phyloP scores from a whole-genome alignment of 768 basidiomycete species.

The Leccinellum luteum region DNA sequence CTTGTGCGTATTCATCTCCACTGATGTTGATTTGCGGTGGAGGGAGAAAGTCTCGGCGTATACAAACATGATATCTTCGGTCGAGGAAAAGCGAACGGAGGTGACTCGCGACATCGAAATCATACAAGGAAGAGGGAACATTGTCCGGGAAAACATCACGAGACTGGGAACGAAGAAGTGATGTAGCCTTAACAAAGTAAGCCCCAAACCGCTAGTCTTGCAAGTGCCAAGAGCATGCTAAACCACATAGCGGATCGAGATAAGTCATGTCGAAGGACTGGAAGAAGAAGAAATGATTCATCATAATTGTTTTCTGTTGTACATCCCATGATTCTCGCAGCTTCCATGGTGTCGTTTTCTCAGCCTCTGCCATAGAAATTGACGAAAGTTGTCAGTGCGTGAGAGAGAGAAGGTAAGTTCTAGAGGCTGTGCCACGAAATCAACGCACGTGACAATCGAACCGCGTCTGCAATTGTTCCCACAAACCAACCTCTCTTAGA shows the following conservation, averaged over 20 bases:
- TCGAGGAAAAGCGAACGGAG: constrained; percentile 21
- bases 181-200: neutral
- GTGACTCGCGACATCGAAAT: constrained; percentile 18
- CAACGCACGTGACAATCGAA: constrained; percentile 35
- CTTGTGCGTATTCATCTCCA: neutral
- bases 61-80: constrained; percentile 17
- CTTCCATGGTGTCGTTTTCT: neutral
- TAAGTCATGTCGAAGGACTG: neutral
- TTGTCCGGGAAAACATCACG: constrained; percentile 24
- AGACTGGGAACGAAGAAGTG: constrained; percentile 17
- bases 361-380: neutral
- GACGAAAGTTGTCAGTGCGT: too few relatives aligned
- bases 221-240: neutral
- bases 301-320: neutral
- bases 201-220: neutral
- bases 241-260: neutral
- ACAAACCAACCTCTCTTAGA: constrained; percentile 11
- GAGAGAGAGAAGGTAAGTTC: too few relatives aligned
- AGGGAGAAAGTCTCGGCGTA: constrained; percentile 24
- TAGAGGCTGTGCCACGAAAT: constrained; percentile 13
- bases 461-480: constrained; percentile 26
- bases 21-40: constrained; percentile 4
- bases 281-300: neutral
- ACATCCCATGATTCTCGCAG: neutral
- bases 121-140: constrained; percentile 14